These are phyloP conservation scores for Fusarium musae DNA, from an alignment of 2,329 filamentous ascomycete genomes.

Conservation along the genomic window DNA sequence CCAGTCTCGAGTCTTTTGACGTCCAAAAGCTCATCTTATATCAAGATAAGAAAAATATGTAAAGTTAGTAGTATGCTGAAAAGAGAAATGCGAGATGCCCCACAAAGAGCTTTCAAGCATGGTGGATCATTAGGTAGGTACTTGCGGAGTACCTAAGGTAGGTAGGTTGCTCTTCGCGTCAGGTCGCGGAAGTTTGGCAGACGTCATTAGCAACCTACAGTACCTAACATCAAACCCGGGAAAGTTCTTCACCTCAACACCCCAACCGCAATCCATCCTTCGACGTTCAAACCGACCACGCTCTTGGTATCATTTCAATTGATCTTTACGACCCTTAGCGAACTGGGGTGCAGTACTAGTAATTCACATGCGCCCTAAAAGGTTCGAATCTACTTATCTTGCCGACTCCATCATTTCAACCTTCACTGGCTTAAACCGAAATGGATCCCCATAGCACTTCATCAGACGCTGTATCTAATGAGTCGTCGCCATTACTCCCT, in stretches of 20 bases:
- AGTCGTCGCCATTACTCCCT: conserved; percentile 52
- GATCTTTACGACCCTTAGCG: neutral
- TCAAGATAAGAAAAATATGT: neutral
- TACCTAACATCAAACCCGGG: conserved; percentile 10
- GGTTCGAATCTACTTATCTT: conserved; percentile 9
- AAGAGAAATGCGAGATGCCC: conserved; percentile 1
- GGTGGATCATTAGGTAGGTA: neutral
- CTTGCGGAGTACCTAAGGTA: neutral
- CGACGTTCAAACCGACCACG: conserved; percentile 12
- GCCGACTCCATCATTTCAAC: conserved; percentile 11
- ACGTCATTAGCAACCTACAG: conserved; percentile 36
- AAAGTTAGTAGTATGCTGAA: neutral
- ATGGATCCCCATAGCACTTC: conserved; percentile 44
- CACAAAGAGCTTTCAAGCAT: conserved; percentile 1
- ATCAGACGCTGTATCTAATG: conserved; percentile 38
- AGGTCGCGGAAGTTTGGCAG: conserved; percentile 33
- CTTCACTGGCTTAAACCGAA: conserved; percentile 18
- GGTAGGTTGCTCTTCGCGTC: neutral
- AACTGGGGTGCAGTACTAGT: conserved; percentile 13
- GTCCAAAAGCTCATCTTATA: neutral
- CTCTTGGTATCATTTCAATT: neutral
- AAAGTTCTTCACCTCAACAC: conserved; percentile 38
- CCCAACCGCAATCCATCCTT: conserved; percentile 16
- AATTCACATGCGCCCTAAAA: conserved; percentile 11
- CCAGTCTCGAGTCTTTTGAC: neutral